Conservation (phyloP, 257 asterid species). For the Schizonepeta tenuifolia region DNA sequence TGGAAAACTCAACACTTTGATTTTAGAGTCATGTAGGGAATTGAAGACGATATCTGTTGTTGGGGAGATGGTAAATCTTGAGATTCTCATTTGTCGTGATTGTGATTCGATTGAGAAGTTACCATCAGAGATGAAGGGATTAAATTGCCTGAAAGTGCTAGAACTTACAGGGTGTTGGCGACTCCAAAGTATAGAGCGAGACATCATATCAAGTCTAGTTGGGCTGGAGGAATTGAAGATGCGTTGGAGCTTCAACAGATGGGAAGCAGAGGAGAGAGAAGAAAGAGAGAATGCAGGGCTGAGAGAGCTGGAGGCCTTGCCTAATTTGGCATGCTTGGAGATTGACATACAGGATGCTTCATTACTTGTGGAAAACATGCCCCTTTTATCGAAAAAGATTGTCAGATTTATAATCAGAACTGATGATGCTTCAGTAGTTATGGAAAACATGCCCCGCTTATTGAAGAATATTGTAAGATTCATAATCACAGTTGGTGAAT, state of each 20-base stretch:
- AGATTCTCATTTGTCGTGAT: neutral
- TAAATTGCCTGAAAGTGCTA: neutral
- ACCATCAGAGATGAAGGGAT: no score
- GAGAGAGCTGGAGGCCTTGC: neutral
- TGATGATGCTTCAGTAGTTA: no score
- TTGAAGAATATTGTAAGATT: no score
- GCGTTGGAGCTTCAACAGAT: neutral
- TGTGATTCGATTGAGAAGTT: no score
- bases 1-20: neutral
- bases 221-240: slow-evolving; percentile 12
- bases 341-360: no score
- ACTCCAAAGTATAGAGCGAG: neutral
- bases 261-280: neutral
- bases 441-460: no score
- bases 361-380: no score
- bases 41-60: neutral
- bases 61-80: slow-evolving; percentile 10
- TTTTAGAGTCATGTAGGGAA: neutral
- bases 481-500: no score
- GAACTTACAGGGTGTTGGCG: neutral
- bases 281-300: neutral
- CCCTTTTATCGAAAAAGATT: no score
- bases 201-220: slow-evolving; percentile 1
- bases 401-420: no score
- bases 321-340: neutral